These are phyloP conservation scores for Dendrobium huoshanense DNA, from an alignment of 106 monocot genomes.

Conservation along the genomic window DNA sequence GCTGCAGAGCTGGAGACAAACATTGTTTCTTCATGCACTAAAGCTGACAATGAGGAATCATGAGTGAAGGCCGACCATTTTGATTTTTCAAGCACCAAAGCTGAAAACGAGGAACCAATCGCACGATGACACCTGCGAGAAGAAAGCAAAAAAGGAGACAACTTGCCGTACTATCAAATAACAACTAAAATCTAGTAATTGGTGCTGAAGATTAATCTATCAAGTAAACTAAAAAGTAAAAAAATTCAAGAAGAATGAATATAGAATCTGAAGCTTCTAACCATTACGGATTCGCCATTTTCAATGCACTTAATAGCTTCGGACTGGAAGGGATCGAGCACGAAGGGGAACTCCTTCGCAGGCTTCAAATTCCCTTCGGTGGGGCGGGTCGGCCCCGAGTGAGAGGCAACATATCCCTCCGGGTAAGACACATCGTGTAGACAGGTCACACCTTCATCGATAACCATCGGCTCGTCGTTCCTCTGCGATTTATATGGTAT, in stretches of 20 bases:
- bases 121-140: not conserved
- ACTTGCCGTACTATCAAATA: not conserved
- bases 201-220: not conserved
- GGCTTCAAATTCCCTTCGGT: constrained; percentile 31
- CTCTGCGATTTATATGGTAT: constrained; percentile 21
- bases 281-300: constrained; percentile 94
- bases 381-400: not conserved
- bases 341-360: constrained; percentile 68
- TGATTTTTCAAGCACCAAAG: too few relatives aligned
- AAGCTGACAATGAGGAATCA: too few relatives aligned
- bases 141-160: not conserved
- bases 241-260: not conserved
- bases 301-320: constrained; percentile 84
- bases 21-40: too few relatives aligned
- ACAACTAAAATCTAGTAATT: not conserved
- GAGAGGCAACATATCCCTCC: constrained; percentile 39
- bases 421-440: constrained; percentile 94
- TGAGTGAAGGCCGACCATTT: too few relatives aligned
- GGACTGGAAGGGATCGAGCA: constrained; percentile 87
- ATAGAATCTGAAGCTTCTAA: constrained; percentile 4
- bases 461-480: not conserved
- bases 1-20: too few relatives aligned
- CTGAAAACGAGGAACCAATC: too few relatives aligned
- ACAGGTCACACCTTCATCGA: constrained; percentile 51
- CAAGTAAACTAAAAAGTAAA: not conserved